Percentiles rank a stretch among this genome's conserved stretches.
Evolutionary conservation across 1,284 basidiomycete species (phyloP).

Genomic region (Ceratobasidium sp.): DNA sequence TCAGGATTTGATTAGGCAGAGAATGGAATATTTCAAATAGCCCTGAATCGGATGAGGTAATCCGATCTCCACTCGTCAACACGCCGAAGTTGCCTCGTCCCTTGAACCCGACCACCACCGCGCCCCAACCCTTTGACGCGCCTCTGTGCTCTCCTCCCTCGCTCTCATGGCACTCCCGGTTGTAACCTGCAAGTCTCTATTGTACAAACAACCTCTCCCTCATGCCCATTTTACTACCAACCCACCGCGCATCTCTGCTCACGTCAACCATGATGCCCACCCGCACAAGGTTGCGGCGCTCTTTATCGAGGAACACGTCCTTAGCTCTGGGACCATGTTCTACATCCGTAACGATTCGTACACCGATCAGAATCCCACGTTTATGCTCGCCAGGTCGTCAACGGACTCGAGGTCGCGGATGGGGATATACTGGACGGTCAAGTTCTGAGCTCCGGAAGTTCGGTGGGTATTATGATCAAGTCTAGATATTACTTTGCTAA

Average conservation of each 20-base stretch:
- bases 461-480: constrained; percentile 16
- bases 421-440: constrained; percentile 68
- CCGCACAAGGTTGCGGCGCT: constrained; percentile 63
- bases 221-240: constrained; percentile 52
- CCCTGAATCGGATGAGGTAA: too few relatives aligned
- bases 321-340: constrained; percentile 60
- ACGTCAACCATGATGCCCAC: background rate
- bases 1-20: too few relatives aligned
- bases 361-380: constrained; percentile 86
- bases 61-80: too few relatives aligned
- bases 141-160: constrained; percentile 3
- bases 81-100: too few relatives aligned
- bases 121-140: background rate
- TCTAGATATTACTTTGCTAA: constrained; percentile 58
- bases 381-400: constrained; percentile 82
- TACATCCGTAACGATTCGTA: constrained; percentile 83
- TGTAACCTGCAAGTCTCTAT: constrained; percentile 55
- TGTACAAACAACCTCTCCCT: constrained; percentile 57
- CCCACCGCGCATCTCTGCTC: constrained; percentile 48
- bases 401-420: constrained; percentile 88
- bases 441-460: constrained; percentile 39
- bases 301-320: constrained; percentile 65
- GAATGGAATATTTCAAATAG: too few relatives aligned
- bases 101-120: too few relatives aligned
- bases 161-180: background rate